Evolutionary conservation across 2,329 filamentous ascomycete genomes (phyloP), one percentile per base, ranked within the genome.

Genomic region (Tolypocladium ophioglossoides): DNA sequence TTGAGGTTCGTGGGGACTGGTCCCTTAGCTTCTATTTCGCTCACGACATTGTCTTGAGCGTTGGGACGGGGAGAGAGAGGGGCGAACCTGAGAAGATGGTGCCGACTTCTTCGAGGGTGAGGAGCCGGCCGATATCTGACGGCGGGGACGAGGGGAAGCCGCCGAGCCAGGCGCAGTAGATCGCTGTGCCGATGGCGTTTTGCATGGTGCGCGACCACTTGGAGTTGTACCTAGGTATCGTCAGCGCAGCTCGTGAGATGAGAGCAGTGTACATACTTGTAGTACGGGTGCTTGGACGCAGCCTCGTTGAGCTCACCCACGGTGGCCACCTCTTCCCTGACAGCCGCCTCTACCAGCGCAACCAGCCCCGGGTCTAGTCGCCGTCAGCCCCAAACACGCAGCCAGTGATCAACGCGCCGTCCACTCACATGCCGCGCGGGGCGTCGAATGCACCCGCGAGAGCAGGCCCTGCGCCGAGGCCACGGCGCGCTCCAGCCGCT

Each of bases 1-100:
- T 95, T 95, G 64, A 96, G 79, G 68, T 96, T 96, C 58, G 94
- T 86, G 14, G 91, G 91, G 12, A 96, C 91, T 91, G 59, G 6
- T 12, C 32, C 27, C 16, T 47, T 6, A 47, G 44, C 44, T 30
- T 30, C n/a, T n/a, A n/a, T n/a, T n/a, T n/a, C n/a, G n/a, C n/a
- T n/a, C n/a, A n/a, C n/a, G n/a, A n/a, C n/a, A n/a, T n/a, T n/a
- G n/a, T n/a, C n/a, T n/a, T n/a, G n/a, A n/a, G n/a, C n/a, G n/a
- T n/a, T n/a, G n/a, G n/a, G n/a, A n/a, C n/a, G n/a, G n/a, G n/a
- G n/a, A n/a, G 30, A 27, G 34, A 10, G 41, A 44, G n/a, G 41
- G 24, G 35, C 41, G 7, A 22, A 56, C 91, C 83, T 57, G 85
- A 79, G 61, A 96, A 78, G 59, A 90, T 80, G 59, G 80, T 76